A percentile compares a stretch with the other conserved stretches of the same genome.
Evolutionary conservation across 2,329 filamentous ascomycete species (phyloP).

Genomic region (Colletotrichum kahawae): DNA sequence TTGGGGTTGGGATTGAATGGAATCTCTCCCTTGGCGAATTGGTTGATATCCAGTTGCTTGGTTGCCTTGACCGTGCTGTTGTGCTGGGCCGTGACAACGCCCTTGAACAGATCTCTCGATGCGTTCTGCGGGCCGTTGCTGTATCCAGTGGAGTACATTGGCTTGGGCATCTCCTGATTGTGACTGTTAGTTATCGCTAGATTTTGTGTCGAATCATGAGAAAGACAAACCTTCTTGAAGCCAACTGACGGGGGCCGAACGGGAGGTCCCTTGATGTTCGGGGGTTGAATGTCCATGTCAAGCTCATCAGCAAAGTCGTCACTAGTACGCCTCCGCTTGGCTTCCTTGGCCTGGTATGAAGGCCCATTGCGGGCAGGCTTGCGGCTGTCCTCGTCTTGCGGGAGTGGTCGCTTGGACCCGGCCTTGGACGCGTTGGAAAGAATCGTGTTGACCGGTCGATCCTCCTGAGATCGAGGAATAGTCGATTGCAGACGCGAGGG

Average conservation of each 20-base stretch:
- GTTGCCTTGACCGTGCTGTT: constrained; percentile 65
- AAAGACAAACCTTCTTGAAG: constrained; percentile 66
- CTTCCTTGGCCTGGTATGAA: constrained; percentile 72
- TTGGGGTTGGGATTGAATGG: constrained; percentile 80
- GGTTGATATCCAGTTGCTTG: constrained; percentile 83
- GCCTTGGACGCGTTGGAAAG: constrained; percentile 72
- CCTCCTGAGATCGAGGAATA: constrained; percentile 59
- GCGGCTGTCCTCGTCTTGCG: constrained; percentile 64
- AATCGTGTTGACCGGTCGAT: constrained; percentile 66
- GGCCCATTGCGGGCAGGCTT: constrained; percentile 58
- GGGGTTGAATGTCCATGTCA: constrained; percentile 62
- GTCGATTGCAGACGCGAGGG: constrained; percentile 65
- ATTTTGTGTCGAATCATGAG: neutral
- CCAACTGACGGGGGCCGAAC: constrained; percentile 76
- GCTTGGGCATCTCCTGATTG: constrained; percentile 65
- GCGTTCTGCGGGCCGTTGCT: constrained; percentile 59
- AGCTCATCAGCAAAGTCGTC: constrained; percentile 72
- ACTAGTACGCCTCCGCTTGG: constrained; percentile 80
- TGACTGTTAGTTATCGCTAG: neutral
- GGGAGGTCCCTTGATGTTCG: constrained; percentile 77
- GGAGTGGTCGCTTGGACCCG: constrained; percentile 74
- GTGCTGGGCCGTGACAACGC: constrained; percentile 70
- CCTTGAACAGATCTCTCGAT: constrained; percentile 67
- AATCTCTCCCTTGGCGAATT: constrained; percentile 86
- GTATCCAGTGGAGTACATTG: constrained; percentile 66